A percentile compares a stretch with the other conserved stretches of the same genome.
phyloP scores from a whole-genome alignment of 768 basidiomycete species.

The Mycena maculata region DNA sequence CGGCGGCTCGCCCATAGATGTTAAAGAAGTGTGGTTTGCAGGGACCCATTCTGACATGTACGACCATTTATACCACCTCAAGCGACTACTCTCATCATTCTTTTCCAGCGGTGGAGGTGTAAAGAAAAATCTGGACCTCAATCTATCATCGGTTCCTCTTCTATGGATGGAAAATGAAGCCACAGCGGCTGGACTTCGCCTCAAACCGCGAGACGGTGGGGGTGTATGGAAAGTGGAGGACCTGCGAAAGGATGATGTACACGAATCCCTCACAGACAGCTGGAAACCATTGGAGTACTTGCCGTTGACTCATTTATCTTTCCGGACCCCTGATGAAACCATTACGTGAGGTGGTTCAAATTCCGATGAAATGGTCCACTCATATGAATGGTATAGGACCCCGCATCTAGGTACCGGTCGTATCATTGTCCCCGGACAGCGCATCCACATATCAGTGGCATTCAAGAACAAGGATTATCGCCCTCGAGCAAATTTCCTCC shows the following conservation, averaged over 20 bases:
- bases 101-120: conserved; percentile 16
- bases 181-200: conserved; percentile 13
- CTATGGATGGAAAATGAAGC: conserved; percentile 33
- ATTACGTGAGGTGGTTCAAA: not conserved
- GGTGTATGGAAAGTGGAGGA: conserved; percentile 14
- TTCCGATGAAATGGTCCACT: not conserved
- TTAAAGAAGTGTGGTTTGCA: not conserved
- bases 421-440: conserved; percentile 9
- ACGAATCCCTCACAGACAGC: not conserved
- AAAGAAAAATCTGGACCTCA: conserved; percentile 21
- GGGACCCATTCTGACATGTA: conserved; percentile 4
- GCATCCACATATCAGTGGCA: conserved; percentile 3
- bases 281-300: not conserved
- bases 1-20: not conserved
- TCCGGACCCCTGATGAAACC: not conserved
- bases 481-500: not conserved
- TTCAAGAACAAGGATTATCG: not conserved
- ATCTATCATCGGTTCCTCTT: conserved; percentile 24
- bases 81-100: not conserved
- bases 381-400: not conserved
- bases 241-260: not conserved
- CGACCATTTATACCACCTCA: not conserved
- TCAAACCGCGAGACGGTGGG: not conserved
- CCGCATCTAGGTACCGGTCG: conserved; percentile 9
- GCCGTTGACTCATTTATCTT: not conserved